Evolutionary conservation across 2,329 filamentous ascomycete genomes (phyloP).

Genomic region (Atkinsonella hypoxylon): DNA sequence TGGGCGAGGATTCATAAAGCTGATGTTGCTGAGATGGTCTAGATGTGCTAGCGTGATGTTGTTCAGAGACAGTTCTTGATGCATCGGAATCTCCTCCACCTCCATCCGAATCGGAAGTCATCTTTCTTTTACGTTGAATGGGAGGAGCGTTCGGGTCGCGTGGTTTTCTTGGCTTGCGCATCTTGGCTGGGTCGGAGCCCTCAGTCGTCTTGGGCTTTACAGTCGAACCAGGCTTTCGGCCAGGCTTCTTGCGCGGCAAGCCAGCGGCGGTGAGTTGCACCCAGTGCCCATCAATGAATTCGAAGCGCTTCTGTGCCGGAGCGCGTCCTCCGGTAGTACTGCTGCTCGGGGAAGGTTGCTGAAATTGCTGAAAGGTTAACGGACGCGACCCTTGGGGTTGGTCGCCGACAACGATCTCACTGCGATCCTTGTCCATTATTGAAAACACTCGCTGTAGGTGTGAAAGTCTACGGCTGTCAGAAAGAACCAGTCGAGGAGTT

Average conservation of each 20-base stretch:
- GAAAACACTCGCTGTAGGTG: slow-evolving; percentile 13
- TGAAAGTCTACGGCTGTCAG: slow-evolving; percentile 11
- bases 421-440: slow-evolving; percentile 27
- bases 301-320: slow-evolving; percentile 19
- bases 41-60: slow-evolving; percentile 11
- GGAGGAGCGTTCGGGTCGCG: slow-evolving; percentile 47
- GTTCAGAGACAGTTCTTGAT: slow-evolving; percentile 14
- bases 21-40: slow-evolving; percentile 14
- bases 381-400: slow-evolving; percentile 14
- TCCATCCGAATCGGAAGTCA: slow-evolving; percentile 25
- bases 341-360: slow-evolving; percentile 15
- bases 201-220: slow-evolving; percentile 31
- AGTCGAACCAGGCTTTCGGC: slow-evolving; percentile 49
- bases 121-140: slow-evolving; percentile 43
- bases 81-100: slow-evolving; percentile 20
- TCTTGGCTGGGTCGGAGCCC: slow-evolving; percentile 32
- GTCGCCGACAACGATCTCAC: slow-evolving; percentile 36
- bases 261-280: slow-evolving; percentile 45
- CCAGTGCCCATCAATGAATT: slow-evolving; percentile 26
- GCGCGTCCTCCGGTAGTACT: slow-evolving; percentile 11
- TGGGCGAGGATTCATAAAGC: slow-evolving; percentile 23
- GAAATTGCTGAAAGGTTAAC: slow-evolving; percentile 17
- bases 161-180: slow-evolving; percentile 42
- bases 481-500: neutral
- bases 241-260: slow-evolving; percentile 50